Percentiles rank a stretch among this genome's conserved stretches.
phyloP scores from a whole-genome alignment of 805 yeast species.

The Myxozyma kluyveri region DNA sequence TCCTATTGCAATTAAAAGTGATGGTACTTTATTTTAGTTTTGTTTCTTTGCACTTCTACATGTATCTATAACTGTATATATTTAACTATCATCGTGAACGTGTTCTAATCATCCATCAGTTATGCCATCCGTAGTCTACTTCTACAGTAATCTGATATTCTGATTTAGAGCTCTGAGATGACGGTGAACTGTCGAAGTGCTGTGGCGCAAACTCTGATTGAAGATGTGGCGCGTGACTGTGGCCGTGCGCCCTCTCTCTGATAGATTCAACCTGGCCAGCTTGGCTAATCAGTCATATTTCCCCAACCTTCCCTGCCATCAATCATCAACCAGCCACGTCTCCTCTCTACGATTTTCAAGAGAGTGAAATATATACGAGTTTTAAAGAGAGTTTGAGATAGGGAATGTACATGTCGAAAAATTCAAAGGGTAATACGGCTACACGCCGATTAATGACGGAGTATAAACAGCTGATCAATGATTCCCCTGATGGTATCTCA shows the following conservation, averaged over 20 bases:
- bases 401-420: conserved; percentile 7
- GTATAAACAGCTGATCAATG: conserved; percentile 76
- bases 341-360: background rate
- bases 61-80: background rate
- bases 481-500: conserved; percentile 91
- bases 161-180: no score
- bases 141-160: no score
- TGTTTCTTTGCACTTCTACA: background rate
- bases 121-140: no score
- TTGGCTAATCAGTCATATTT: background rate
- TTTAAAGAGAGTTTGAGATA: background rate
- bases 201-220: no score
- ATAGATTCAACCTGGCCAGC: background rate
- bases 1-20: conserved; percentile 60
- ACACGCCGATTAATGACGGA: conserved; percentile 84
- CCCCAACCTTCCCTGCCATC: background rate
- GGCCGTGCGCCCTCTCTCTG: background rate
- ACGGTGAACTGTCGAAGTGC: no score
- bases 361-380: background rate
- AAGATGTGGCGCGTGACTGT: no score
- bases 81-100: background rate
- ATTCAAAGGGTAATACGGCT: conserved; percentile 52
- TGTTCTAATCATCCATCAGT: background rate
- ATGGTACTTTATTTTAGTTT: conserved; percentile 59
- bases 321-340: background rate